Evolutionary conservation across 2,329 filamentous ascomycete genomes (phyloP).

Genomic region (Piedraia hortae): DNA sequence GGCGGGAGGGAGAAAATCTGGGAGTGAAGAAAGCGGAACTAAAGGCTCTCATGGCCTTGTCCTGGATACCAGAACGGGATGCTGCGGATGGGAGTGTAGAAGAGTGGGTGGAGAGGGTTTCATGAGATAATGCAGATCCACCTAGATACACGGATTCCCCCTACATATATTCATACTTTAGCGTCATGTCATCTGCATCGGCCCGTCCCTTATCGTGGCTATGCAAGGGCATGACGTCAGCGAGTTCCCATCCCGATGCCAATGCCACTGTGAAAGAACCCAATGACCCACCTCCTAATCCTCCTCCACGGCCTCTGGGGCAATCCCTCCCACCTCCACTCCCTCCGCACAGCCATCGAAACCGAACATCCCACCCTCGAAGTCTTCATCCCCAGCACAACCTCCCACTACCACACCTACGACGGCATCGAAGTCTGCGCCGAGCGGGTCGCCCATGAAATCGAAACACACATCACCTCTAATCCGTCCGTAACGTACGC

Average conservation of each 20-base stretch:
- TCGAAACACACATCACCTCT: conserved; percentile 28
- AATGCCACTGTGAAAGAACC: too few relatives aligned
- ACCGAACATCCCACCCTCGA: conserved; percentile 33
- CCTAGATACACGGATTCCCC: too few relatives aligned
- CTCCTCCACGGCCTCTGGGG: conserved; percentile 61
- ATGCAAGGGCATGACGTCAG: too few relatives aligned
- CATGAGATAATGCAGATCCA: too few relatives aligned
- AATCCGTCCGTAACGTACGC: too few relatives aligned
- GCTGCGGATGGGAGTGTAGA: conserved; percentile 5
- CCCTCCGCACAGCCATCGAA: conserved; percentile 37
- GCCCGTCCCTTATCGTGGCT: too few relatives aligned
- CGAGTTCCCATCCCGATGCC: too few relatives aligned
- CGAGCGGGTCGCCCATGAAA: conserved; percentile 34
- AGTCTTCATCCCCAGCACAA: conserved; percentile 43
- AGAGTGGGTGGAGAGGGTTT: conserved; percentile 4
- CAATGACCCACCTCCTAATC: conserved; percentile 56
- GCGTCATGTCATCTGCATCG: too few relatives aligned
- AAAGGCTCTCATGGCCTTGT: conserved; percentile 16
- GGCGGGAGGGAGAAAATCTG: conserved; percentile 6
- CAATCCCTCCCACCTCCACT: conserved; percentile 44
- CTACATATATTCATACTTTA: too few relatives aligned
- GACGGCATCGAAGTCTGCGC: conserved; percentile 42
- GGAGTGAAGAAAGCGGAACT: conserved; percentile 15
- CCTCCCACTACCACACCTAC: conserved; percentile 41
- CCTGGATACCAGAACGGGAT: conserved; percentile 7